phyloP scores from a whole-genome alignment of 306 rosid genomes.

The Glycine soja region DNA sequence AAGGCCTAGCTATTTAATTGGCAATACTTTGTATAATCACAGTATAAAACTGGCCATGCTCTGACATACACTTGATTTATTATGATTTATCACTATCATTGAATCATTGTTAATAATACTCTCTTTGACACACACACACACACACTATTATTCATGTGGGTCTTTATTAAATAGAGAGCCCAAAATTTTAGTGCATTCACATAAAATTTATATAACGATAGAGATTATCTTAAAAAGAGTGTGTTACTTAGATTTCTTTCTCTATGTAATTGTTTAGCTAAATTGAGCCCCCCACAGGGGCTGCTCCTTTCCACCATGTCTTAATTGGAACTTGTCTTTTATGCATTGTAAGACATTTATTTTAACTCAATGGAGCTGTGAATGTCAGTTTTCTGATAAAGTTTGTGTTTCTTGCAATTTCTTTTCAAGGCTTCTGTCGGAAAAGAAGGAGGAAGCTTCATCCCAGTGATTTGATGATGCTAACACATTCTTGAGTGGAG shows the following conservation, averaged over 20 bases:
- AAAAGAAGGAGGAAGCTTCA: conserved; percentile 53
- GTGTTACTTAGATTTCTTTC: not conserved
- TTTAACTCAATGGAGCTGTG: conserved; percentile 12
- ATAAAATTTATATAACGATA: not conserved
- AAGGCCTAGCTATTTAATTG: not conserved
- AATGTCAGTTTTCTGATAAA: conserved; percentile 13
- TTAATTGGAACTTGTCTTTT: conserved; percentile 4
- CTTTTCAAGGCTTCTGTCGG: conserved; percentile 47
- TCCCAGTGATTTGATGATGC: conserved; percentile 43
- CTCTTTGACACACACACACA: not conserved
- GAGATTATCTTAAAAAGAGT: not conserved
- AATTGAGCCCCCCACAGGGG: not conserved
- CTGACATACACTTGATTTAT: not conserved
- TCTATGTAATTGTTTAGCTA: not conserved
- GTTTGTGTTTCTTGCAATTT: conserved; percentile 29
- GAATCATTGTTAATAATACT: not conserved
- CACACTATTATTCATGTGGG: not conserved
- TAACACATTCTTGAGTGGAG: conserved; percentile 11
- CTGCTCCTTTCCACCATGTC: not conserved
- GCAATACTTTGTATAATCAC: conserved; percentile 5
- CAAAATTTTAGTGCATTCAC: not conserved
- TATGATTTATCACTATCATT: conserved; percentile 9
- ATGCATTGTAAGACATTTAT: conserved; percentile 20
- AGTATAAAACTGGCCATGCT: not conserved
- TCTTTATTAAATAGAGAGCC: not conserved